These are phyloP conservation scores for Tricholomella constricta DNA, from an alignment of 768 basidiomycete species.

Conservation along the genomic window DNA sequence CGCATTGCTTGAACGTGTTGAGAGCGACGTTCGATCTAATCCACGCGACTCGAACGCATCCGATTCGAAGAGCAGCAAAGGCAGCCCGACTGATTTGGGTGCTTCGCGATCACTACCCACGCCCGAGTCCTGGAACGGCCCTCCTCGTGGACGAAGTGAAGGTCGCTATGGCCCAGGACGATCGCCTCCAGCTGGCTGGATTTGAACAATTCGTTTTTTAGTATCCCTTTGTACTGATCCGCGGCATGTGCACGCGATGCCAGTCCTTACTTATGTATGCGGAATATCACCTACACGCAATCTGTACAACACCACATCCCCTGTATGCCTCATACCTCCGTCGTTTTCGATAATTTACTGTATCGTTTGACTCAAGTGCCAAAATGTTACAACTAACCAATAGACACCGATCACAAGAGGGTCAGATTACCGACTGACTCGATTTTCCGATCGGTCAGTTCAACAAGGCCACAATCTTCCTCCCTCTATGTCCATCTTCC, in stretches of 20 bases:
- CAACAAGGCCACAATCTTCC: not conserved
- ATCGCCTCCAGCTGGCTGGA: constrained; percentile 50
- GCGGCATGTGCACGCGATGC: not conserved
- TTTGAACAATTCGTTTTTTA: constrained; percentile 26
- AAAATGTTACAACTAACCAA: no score
- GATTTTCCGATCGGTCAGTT: constrained; percentile 11
- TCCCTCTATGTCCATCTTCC: constrained; percentile 48
- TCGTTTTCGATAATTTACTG: not conserved
- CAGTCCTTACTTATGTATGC: not conserved
- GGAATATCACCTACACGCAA: not conserved
- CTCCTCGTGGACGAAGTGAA: constrained; percentile 29
- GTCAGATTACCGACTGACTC: not conserved
- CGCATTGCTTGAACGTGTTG: constrained; percentile 58
- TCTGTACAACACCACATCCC: not conserved
- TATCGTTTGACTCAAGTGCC: no score
- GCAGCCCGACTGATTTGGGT: constrained; percentile 15
- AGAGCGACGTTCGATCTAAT: constrained; percentile 31
- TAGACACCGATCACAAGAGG: not conserved
- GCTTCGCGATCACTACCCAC: constrained; percentile 38
- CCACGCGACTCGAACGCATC: constrained; percentile 20
- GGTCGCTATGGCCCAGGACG: constrained; percentile 28
- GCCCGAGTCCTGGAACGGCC: constrained; percentile 46
- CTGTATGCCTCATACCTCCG: constrained; percentile 3
- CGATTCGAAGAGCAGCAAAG: constrained; percentile 21
- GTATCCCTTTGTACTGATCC: not conserved